Evolutionary conservation across 306 rosid genomes (phyloP), one percentile per base, ranked within the genome.

Genomic region (Acacia acuminata): DNA sequence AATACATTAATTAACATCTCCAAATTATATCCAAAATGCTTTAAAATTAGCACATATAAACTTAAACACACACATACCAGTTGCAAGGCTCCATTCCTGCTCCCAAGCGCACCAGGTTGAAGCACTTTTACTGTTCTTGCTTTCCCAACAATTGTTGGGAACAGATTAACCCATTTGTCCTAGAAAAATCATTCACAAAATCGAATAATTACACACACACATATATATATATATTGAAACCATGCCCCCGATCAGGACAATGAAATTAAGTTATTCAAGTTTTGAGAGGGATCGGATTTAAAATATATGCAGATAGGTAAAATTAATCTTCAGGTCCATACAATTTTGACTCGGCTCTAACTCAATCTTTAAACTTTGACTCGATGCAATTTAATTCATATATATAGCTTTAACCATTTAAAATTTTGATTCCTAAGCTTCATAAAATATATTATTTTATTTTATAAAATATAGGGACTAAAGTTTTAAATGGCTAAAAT

Each of bases 91-190:
- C 93, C 99, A 83, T 84, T 85, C 58, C 86, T 84, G 64, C 22
- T 88, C 64, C 75, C 93, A 16, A 27, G 0, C 25, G 25, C 73
- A 38, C 98, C 98, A 0, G 24, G 17, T 81, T 90, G 93, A 68
- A 89, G 45, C 30, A 85, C 90, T 51, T 88, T 78, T 36, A 88
- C 25, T 50, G 90, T 92, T 69, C 81, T 77, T 2, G 94, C 91
- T 45, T 88, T 88, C 0, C 89, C 67, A 12, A 92, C 79, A 30
- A 95, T 81, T 51, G 97, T 82, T 15, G 94, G 92, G 58, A 95
- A 88, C 56, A 89, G 69, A 72, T 89, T 86, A 6, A 9, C 78
- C 94, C 94, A 90, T 84, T 92, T 84, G 5, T 61, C 82, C 98
- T 94, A 73, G 20, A 66, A 84, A 88, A 22, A 22, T n/a, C 12